These are phyloP conservation scores for Colletotrichum salicis DNA, from an alignment of 2,329 filamentous ascomycete genomes.

Conservation along the genomic window DNA sequence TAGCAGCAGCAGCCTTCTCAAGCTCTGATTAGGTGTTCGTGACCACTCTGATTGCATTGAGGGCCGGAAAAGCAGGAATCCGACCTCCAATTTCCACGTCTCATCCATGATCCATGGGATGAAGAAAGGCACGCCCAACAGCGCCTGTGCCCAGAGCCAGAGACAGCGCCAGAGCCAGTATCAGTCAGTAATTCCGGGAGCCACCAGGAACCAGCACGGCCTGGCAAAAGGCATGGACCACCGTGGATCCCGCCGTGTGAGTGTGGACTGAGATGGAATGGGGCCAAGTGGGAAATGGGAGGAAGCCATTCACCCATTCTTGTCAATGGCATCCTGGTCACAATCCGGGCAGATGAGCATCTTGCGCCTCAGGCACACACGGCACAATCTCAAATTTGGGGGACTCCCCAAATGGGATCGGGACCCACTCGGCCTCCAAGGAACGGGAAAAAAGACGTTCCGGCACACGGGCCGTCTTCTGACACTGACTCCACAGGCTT, in stretches of 20 bases:
- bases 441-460: slow-evolving; percentile 13
- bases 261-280: slow-evolving; percentile 15
- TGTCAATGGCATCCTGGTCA: not conserved
- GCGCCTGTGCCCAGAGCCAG: not conserved
- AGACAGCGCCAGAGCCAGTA: not conserved
- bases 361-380: not conserved
- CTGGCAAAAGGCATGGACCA: slow-evolving; percentile 5
- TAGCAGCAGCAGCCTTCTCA: not conserved
- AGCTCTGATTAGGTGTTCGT: not conserved
- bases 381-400: not conserved
- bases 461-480: slow-evolving; percentile 13
- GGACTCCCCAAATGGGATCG: not conserved
- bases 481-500: slow-evolving; percentile 13
- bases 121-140: not conserved
- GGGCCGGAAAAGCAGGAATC: slow-evolving; percentile 18
- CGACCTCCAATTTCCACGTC: slow-evolving; percentile 29
- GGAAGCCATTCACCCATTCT: not conserved
- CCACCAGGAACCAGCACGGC: slow-evolving; percentile 5
- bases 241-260: slow-evolving; percentile 2
- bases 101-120: slow-evolving; percentile 27
- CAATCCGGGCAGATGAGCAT: not conserved
- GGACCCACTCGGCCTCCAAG: not conserved
- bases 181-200: not conserved
- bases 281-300: slow-evolving; percentile 21
- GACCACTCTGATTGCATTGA: not conserved